These are phyloP conservation scores for Chlamydomonas eustigma DNA, from an alignment of 139 green algal species.

Conservation along the genomic window DNA sequence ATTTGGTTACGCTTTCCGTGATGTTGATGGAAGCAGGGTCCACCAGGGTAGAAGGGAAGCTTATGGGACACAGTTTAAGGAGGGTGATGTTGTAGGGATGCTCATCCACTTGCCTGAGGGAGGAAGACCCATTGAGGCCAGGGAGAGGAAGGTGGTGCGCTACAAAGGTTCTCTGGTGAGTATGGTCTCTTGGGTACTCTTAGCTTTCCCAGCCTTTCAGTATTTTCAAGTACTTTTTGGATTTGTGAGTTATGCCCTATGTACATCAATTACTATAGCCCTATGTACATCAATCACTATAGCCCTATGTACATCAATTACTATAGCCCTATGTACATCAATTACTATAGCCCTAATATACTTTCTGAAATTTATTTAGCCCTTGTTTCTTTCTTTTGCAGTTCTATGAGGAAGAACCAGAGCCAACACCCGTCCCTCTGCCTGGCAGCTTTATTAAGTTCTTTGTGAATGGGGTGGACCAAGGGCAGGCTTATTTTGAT, in stretches of 20 bases:
- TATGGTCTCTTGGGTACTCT: too few species aligned
- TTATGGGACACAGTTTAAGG: slow-evolving; percentile 31
- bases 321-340: too few species aligned
- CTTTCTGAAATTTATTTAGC: too few species aligned
- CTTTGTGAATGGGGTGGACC: slow-evolving; percentile 57
- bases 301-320: too few species aligned
- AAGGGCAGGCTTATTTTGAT: slow-evolving; percentile 64
- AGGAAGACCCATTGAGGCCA: slow-evolving; percentile 35
- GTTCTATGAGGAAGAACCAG: slow-evolving; percentile 40
- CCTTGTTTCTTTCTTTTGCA: too few species aligned
- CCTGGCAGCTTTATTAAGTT: slow-evolving; percentile 64
- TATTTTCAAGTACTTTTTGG: too few species aligned
- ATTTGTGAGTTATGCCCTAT: too few species aligned
- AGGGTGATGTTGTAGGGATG: slow-evolving; percentile 50
- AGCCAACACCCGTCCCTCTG: slow-evolving; percentile 32
- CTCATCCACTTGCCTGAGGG: slow-evolving; percentile 63
- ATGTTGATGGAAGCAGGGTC: slow-evolving; percentile 72
- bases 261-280: too few species aligned
- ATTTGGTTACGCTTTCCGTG: slow-evolving; percentile 67
- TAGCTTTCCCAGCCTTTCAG: too few species aligned
- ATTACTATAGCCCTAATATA: too few species aligned
- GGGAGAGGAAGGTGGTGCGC: slow-evolving; percentile 50
- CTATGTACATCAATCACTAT: too few species aligned
- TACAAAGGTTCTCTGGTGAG: slow-evolving; percentile 39
- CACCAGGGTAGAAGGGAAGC: slow-evolving; percentile 36